Evolutionary conservation across 495 filamentous ascomycete genomes (phyloP), one percentile per base, ranked within the genome.

Genomic region (Penicillium arizonense): DNA sequence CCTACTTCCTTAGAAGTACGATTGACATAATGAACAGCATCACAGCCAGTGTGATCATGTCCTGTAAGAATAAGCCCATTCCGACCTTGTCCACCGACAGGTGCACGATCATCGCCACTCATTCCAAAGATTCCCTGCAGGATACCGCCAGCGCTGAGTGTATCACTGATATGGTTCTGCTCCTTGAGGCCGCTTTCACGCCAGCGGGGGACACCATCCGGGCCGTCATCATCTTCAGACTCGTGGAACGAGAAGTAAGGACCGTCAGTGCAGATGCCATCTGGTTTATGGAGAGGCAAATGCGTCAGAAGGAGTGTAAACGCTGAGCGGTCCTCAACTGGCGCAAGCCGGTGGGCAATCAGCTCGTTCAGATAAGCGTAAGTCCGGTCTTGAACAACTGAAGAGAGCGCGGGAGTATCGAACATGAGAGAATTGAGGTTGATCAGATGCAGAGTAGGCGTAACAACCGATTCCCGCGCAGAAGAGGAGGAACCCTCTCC

Each of bases 41-140:
- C 91, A 61, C 94, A 98, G 3, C 94, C 94, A 50, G 88, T 86
- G 61, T 98, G 94, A 61, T 98, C 94, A 59, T 98, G 94, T 0
- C 94, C 94, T 12, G 90, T 96, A 5, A 98, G 70, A 11, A 98
- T 82, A 9, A 97, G 63, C 0, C 87, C 87, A 10, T 82, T 85
- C 13, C 87, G 73, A 3, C 89, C 89, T 30, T 67, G 65, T 4
- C 87, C 88, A 10, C 69, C 62, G 10, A 68, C 79, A 7, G 61
- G 55, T 0, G 79, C 82, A 36, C 74, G 63, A 12, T 64, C 53
- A 26, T 86, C 77, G 0, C 82, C 83, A 56, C 74, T 89, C 65
- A 91, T 80, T 3, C 91, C 90, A 56, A 88, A 91, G 9, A 96
- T 79, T 0, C 88, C 87, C 63, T 89, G 83, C 13, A 97, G 68